These are phyloP conservation scores for Globisporangium heterothallicum DNA, from an alignment of 352 stramenopile species.

Conservation along the genomic window DNA sequence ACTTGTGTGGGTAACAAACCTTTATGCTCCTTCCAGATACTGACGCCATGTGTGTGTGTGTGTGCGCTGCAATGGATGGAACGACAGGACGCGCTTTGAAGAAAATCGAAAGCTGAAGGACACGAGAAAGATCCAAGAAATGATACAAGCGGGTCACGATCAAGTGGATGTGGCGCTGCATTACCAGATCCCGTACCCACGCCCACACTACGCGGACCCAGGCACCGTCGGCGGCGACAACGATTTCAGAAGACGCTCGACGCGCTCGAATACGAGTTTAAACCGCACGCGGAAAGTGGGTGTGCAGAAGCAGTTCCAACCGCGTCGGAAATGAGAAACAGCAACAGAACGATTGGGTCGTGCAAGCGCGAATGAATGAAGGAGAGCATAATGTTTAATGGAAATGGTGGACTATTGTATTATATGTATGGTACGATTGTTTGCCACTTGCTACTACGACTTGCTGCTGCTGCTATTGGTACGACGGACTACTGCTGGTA, in stretches of 20 bases:
- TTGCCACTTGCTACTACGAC: slow-evolving; percentile 7
- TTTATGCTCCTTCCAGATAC: neutral
- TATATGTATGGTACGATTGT: slow-evolving; percentile 3
- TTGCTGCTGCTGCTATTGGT: slow-evolving; percentile 9
- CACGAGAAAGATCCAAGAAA: slow-evolving; percentile 32
- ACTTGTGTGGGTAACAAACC: too few relatives aligned
- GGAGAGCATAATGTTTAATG: too few relatives aligned
- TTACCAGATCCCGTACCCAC: slow-evolving; percentile 82
- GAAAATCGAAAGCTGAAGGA: slow-evolving; percentile 41
- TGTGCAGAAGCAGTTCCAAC: slow-evolving; percentile 44
- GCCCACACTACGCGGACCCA: slow-evolving; percentile 70
- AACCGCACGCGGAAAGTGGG: slow-evolving; percentile 35
- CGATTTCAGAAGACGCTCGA: slow-evolving; percentile 57
- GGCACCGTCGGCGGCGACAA: slow-evolving; percentile 71
- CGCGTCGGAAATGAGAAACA: slow-evolving; percentile 11
- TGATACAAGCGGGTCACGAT: slow-evolving; percentile 51
- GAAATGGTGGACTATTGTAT: neutral
- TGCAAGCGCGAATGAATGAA: too few relatives aligned
- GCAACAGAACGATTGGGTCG: neutral
- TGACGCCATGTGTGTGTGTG: neutral
- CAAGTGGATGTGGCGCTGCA: slow-evolving; percentile 77
- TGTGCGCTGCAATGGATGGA: neutral
- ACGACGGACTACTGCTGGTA: neutral
- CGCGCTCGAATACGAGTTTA: slow-evolving; percentile 43
- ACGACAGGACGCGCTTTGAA: slow-evolving; percentile 49